phyloP scores from a whole-genome alignment of 2,329 filamentous ascomycete genomes.

The Biscogniauxia marginata region DNA sequence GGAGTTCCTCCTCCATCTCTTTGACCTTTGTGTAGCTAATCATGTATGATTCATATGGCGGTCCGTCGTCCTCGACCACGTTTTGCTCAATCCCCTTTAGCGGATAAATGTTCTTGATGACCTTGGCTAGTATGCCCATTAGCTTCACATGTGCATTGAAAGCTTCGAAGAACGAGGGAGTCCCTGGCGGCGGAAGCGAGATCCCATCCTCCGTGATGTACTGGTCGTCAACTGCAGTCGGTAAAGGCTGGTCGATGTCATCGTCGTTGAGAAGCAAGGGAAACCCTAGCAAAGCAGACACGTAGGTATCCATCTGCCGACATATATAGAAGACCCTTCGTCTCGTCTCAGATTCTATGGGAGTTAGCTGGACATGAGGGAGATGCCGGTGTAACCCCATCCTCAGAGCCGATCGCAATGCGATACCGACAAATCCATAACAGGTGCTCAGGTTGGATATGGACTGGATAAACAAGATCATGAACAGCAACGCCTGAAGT shows the following conservation, averaged over 20 bases:
- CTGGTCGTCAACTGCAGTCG: slow-evolving; percentile 65
- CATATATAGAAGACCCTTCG: slow-evolving; percentile 67
- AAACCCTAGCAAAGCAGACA: slow-evolving; percentile 66
- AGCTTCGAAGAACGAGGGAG: slow-evolving; percentile 60
- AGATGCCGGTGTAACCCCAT: slow-evolving; percentile 77
- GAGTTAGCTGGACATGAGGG: slow-evolving; percentile 59
- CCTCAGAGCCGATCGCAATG: slow-evolving; percentile 70
- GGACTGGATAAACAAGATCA: slow-evolving; percentile 78
- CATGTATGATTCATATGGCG: slow-evolving; percentile 53
- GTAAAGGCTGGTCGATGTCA: slow-evolving; percentile 66
- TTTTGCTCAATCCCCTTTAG: slow-evolving; percentile 55
- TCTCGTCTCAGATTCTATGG: slow-evolving; percentile 63
- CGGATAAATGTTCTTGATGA: slow-evolving; percentile 66
- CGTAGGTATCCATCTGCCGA: slow-evolving; percentile 69
- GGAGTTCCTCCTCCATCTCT: slow-evolving; percentile 62
- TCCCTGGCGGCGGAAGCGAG: slow-evolving; percentile 52
- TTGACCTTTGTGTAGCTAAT: slow-evolving; percentile 64
- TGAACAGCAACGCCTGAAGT: slow-evolving; percentile 73
- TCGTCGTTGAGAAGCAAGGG: slow-evolving; percentile 62
- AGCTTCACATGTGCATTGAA: slow-evolving; percentile 65
- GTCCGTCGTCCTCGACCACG: slow-evolving; percentile 37
- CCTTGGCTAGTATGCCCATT: slow-evolving; percentile 63
- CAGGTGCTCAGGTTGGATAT: slow-evolving; percentile 77
- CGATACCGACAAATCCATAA: slow-evolving; percentile 78
- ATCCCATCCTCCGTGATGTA: slow-evolving; percentile 62